phyloP scores from a whole-genome alignment of 2,329 filamentous ascomycete genomes.

The Penicillium olsonii region DNA sequence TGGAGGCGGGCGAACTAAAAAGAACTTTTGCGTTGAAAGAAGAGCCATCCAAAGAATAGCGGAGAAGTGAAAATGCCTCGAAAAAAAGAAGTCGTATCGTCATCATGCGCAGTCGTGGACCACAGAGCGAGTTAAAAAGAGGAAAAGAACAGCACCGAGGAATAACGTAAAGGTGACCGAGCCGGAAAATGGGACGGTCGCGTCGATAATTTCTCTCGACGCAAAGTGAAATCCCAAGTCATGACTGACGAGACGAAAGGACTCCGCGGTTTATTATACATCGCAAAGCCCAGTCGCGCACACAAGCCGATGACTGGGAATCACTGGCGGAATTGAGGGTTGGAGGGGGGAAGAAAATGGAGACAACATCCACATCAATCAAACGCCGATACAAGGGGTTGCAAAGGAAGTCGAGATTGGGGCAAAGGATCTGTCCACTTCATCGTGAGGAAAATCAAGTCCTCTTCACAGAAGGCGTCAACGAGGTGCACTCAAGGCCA shows the following conservation, averaged over 20 bases:
- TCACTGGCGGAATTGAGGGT: constrained; percentile 2
- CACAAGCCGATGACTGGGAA: constrained; percentile 10
- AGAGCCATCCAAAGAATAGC: constrained; percentile 15
- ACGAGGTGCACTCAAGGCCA: constrained; percentile 11
- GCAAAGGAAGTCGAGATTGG: constrained; percentile 15
- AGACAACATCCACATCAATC: constrained; percentile 9
- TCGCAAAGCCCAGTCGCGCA: constrained; percentile 30
- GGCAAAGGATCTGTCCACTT: constrained; percentile 14
- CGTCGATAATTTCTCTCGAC: constrained; percentile 20
- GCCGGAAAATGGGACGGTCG: constrained; percentile 8
- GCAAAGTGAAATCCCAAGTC: constrained; percentile 1
- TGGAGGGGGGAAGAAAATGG: constrained; percentile 1
- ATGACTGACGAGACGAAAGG: constrained; percentile 11
- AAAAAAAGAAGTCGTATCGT: constrained; percentile 22
- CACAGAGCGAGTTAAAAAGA: constrained; percentile 1
- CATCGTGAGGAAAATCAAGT: constrained; percentile 14
- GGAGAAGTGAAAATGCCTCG: constrained; percentile 29
- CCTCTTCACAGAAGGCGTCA: constrained; percentile 24
- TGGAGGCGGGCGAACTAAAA: constrained; percentile 24
- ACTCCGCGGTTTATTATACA: constrained; percentile 39
- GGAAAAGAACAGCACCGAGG: constrained; percentile 1
- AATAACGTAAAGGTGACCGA: constrained; percentile 9
- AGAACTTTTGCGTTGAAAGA: constrained; percentile 20
- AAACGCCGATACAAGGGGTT: constrained; percentile 20
- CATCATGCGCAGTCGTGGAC: constrained; percentile 23